Base-by-base conservation (phyloP, 345 rosid species). In the Eucalyptus curtisii region DNA sequence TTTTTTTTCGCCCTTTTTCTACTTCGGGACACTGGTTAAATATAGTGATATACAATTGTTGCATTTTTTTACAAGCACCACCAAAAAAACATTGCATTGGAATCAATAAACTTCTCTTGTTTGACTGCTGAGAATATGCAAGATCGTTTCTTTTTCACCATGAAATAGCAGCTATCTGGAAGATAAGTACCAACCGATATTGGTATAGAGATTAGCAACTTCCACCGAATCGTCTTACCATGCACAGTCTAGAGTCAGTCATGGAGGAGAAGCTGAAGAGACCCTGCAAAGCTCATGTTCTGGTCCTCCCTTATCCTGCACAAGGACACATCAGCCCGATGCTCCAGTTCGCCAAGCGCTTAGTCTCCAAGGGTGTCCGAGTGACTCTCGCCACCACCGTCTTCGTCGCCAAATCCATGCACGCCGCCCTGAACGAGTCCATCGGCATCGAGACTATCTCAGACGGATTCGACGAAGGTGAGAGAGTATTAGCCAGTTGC, bases 401-500 rank as follows among this genome's bases (percentile, higher is more conserved):
- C 27, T 81, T 57, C 89, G 40, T 87, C 30, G 44, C 76, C 86
- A 61, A 61, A 47, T 59, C 88, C 88, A 82, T 90, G 27, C 87
- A 88, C 4, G 24, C 44, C 3, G 49, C 82, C n/a, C 68, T 91
- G 15, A 45, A 42, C 42, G 22, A 10, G 86, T 50, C 87, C 66
- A 76, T 90, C 16, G 53, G 76, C 42, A 40, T 91, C 19, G 89
- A 91, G 47, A 86, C 91, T 33, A 90, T 92, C 47, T 93, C 95
- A 13, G 93, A 93, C 20, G 93, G 95, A 61, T 90, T 57, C 25
- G 92, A 93, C 47, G 87, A 89, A 45, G 91, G 90, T 2, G 92
- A 92, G 16, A 13, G 10, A 5, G 12, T 16, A 16, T 9, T 16
- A 8, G 24, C 44, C 20, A 68, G 80, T 68, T 31, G 22, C 24